These are phyloP conservation scores for Nicotiana undulata DNA, from an alignment of 257 asterid species.

Conservation along the genomic window DNA sequence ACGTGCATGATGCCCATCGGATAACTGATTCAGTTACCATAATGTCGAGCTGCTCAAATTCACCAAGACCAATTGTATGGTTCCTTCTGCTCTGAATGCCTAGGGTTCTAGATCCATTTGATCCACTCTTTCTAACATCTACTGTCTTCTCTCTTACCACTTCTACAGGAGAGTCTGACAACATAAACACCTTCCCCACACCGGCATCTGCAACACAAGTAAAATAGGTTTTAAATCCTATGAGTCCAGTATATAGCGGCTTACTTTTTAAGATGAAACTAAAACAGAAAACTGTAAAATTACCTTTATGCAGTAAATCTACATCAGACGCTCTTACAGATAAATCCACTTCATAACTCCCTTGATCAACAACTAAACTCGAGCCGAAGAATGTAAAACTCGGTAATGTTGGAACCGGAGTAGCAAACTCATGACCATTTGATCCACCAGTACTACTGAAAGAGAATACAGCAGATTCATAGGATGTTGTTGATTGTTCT, in stretches of 20 bases:
- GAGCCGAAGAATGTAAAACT: slow-evolving; percentile 62
- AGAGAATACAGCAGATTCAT: slow-evolving; percentile 45
- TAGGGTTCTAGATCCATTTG: slow-evolving; percentile 17
- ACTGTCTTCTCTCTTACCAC: slow-evolving; percentile 21
- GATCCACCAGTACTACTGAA: slow-evolving; percentile 37
- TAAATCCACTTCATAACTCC: slow-evolving; percentile 24
- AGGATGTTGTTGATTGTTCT: slow-evolving; percentile 18
- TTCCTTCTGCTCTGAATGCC: slow-evolving; percentile 59
- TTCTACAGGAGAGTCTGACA: slow-evolving; percentile 15
- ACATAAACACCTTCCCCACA: slow-evolving; percentile 11
- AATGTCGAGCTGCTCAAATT: slow-evolving; percentile 47
- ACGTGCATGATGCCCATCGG: slow-evolving; percentile 77
- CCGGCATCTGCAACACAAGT: slow-evolving; percentile 15
- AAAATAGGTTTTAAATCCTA: not conserved
- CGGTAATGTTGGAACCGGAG: slow-evolving; percentile 40
- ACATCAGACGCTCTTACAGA: slow-evolving; percentile 20
- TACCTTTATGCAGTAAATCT: slow-evolving; percentile 42
- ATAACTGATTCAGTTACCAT: slow-evolving; percentile 64
- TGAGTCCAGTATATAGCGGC: not conserved
- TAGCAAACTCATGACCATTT: slow-evolving; percentile 28
- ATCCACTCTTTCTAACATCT: slow-evolving; percentile 22
- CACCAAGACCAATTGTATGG: slow-evolving; percentile 62
- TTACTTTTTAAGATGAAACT: not conserved
- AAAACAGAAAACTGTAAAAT: not conserved
- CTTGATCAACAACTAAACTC: slow-evolving; percentile 25